phyloP scores from a whole-genome alignment of 1,284 basidiomycete genomes.

The Vanrija sp. region DNA sequence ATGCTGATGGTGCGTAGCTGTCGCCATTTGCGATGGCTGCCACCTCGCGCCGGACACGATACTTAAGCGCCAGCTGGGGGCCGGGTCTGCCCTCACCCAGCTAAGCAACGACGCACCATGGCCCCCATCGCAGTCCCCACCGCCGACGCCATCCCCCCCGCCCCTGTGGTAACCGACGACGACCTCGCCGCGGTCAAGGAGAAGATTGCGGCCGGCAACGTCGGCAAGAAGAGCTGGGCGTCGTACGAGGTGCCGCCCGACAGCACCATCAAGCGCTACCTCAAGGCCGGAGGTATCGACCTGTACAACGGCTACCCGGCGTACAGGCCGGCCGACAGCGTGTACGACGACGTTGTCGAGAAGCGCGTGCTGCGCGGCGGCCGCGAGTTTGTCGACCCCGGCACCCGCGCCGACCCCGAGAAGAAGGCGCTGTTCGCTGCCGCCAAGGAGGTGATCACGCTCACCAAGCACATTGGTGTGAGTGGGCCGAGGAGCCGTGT shows the following conservation, averaged over 20 bases:
- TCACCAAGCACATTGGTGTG: conserved; percentile 31
- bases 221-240: conserved; percentile 10
- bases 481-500: not conserved
- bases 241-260: conserved; percentile 28
- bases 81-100: too few species aligned
- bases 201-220: conserved; percentile 11
- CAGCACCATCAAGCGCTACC: conserved; percentile 30
- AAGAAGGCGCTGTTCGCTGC: conserved; percentile 42
- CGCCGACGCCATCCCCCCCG: too few species aligned
- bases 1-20: too few species aligned
- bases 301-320: conserved; percentile 36
- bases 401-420: conserved; percentile 33
- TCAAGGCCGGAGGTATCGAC: conserved; percentile 36
- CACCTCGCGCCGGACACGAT: too few species aligned
- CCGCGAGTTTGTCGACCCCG: conserved; percentile 30
- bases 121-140: conserved; percentile 20
- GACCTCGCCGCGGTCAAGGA: conserved; percentile 25
- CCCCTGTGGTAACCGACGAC: not conserved
- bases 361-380: conserved; percentile 27
- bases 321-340: conserved; percentile 34
- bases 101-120: conserved; percentile 2
- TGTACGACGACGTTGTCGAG: conserved; percentile 30
- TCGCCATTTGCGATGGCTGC: too few species aligned
- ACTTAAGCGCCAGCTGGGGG: too few species aligned
- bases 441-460: conserved; percentile 31